Base-by-base conservation (phyloP, 208 protist genomes). In the Acanthamoeba rhysodes region DNA sequence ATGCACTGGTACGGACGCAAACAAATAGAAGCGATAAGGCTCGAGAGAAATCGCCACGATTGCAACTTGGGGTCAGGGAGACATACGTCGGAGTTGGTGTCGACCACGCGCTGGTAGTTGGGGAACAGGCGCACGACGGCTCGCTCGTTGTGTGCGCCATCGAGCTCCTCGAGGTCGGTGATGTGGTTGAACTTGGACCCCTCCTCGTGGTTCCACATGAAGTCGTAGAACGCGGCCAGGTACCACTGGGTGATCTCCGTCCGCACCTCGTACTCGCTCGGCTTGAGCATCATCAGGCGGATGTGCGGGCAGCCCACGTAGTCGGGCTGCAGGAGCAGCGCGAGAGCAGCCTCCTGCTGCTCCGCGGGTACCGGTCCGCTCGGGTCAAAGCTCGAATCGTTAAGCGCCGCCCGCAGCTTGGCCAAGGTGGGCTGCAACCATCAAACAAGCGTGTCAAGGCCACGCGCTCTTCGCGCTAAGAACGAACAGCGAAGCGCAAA, bases 191-290 rank as follows among this genome's bases (percentile, higher is more conserved):
- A 82, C 72, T 82, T 82, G 72, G 72, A 34, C 20, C 72, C 72
- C 4, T 45, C 72, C 29, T 82, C 72, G 72, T 82, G 72, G 24
- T 82, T 82, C 72, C 72, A 82, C 72, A 82, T 82, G 72, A 82
- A 82, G 18, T 82, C 72, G 8, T 82, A 82, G 34, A 82, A 82
- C 18, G 72, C 72, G 4, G 72, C 72, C n/a, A 82, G 29, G 34
- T 82, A 82, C 72, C 72, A 82, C 16, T 24, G 72, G 14, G 41
- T 50, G 41, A 82, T 82, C 14, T 82, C 72, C 20, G 20, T 45
- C 37, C 72, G 72, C 20, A 82, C 72, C 72, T 82, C 20, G 72
- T 82, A 82, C 72, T 82, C 34, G 20, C 4, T 24, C 27, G 72
- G 72, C 72, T 82, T 24, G 20, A 48, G 32, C 72, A 82, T 82